A percentile compares a stretch with the other conserved stretches of the same genome.
These are phyloP conservation scores for Lepidium aucheri DNA, from an alignment of 345 rosid genomes.

Conservation along the genomic window DNA sequence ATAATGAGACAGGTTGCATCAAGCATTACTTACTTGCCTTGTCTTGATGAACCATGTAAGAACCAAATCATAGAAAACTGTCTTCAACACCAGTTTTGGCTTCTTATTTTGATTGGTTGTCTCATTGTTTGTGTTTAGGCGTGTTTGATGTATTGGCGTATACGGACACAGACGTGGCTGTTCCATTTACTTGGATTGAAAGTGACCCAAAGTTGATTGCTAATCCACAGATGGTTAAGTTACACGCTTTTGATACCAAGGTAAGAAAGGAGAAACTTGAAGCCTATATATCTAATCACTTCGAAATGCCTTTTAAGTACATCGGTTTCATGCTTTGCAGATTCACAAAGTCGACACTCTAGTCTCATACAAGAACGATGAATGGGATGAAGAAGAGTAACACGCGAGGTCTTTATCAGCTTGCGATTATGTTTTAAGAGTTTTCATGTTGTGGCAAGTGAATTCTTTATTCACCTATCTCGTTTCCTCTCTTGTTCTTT, in stretches of 20 bases:
- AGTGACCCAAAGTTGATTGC: slow-evolving; percentile 93
- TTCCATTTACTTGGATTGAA: slow-evolving; percentile 92
- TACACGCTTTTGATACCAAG: slow-evolving; percentile 95
- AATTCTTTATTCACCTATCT: slow-evolving; percentile 52
- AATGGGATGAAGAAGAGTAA: slow-evolving; percentile 75
- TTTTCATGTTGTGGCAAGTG: slow-evolving; percentile 28
- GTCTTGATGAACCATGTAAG: slow-evolving; percentile 94
- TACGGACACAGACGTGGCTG: slow-evolving; percentile 81
- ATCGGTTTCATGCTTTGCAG: slow-evolving; percentile 28
- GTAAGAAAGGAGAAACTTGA: slow-evolving; percentile 20
- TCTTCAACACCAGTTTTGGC: not conserved
- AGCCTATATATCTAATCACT: not conserved
- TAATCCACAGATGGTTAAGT: slow-evolving; percentile 97
- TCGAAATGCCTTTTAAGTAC: not conserved
- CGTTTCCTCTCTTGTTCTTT: not conserved
- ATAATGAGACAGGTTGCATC: slow-evolving; percentile 94
- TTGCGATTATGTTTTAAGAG: not conserved
- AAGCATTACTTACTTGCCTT: slow-evolving; percentile 90
- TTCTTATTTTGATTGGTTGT: not conserved
- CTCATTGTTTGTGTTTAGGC: slow-evolving; percentile 32
- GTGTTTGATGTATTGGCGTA: slow-evolving; percentile 95
- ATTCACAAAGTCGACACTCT: slow-evolving; percentile 96
- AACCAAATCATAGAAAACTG: not conserved
- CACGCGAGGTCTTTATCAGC: not conserved
- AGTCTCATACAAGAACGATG: slow-evolving; percentile 92